Evolutionary conservation across 1,284 basidiomycete species (phyloP), one percentile per base, ranked within the genome.

Genomic region (Trichosporon sp.): DNA sequence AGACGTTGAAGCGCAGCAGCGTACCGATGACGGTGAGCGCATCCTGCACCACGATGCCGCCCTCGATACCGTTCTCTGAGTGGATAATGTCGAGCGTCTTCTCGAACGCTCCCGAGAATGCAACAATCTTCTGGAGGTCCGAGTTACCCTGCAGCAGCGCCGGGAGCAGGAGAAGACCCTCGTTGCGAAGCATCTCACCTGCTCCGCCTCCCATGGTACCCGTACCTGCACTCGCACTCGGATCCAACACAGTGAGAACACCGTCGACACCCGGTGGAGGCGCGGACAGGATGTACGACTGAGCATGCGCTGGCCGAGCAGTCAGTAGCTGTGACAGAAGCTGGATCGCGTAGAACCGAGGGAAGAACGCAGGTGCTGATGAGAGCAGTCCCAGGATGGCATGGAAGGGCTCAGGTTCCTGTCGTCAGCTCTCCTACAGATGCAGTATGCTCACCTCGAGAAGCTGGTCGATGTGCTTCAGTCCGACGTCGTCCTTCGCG

Each of bases 91-190:
- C 91, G 84, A 99, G 94, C 38, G 98, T 88, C 80, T 92, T 94
- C 85, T 99, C 96, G 79, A 99, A 98, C 0, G 92, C 93, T 37
- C 97, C 96, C 77, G 96, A 95, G 79, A 99, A 99, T 0, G 96
- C 95, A 56, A 98, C 89, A 26, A 98, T 91, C 85, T 98, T 99
- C 81, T 98, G 96, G 66, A 99, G 92, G 81, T 98, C 95, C 40
- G 93, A 89, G 78, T 92, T 98, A 76, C 94, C 91, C 0, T 90
- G 89, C 56, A 92, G 90, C 51, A 99, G 86, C 4, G 90, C 87
- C 70, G 96, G 92, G 40, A 96, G 87, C 80, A 96, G 89, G 12
- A 91, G 87, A 43, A 98, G 89, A 5, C 90, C 90, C 87, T 94
- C 92, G 71, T 84, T 84, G 16, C 83, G 73, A 10, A 84, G 74